These are phyloP conservation scores for Pythium phragmiticola DNA, from an alignment of 352 stramenopile species.

Conservation along the genomic window DNA sequence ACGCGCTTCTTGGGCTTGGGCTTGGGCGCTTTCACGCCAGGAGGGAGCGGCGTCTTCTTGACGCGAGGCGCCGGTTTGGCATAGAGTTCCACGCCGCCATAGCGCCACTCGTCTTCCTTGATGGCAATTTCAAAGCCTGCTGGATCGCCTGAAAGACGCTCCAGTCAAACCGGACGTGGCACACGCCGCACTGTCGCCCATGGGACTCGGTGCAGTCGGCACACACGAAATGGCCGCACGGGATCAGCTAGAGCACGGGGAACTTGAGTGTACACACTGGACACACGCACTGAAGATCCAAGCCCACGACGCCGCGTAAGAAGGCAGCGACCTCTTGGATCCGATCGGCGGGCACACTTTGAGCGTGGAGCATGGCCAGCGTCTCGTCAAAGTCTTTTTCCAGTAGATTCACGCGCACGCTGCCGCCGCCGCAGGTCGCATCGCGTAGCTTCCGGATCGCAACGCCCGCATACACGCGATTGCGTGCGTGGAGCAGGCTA, in stretches of 20 bases:
- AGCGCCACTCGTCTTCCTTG: constrained; percentile 31
- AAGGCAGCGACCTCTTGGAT: constrained; percentile 46
- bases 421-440: constrained; percentile 53
- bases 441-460: constrained; percentile 60
- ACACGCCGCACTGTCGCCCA: constrained; percentile 55
- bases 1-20: constrained; percentile 1
- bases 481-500: constrained; percentile 73
- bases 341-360: constrained; percentile 41
- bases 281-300: constrained; percentile 61
- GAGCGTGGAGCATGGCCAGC: constrained; percentile 44
- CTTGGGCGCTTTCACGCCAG: constrained; percentile 14
- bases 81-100: constrained; percentile 8
- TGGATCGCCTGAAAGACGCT: constrained; percentile 89
- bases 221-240: constrained; percentile 91
- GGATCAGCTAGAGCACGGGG: constrained; percentile 88
- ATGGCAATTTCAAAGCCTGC: constrained; percentile 70
- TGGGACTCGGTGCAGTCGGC: constrained; percentile 89
- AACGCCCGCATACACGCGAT: constrained; percentile 55
- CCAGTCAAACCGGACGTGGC: constrained; percentile 60
- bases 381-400: constrained; percentile 48
- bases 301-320: constrained; percentile 46
- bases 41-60: constrained; percentile 3
- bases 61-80: background rate
- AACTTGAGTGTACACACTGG: constrained; percentile 76
- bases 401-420: constrained; percentile 45